These are phyloP conservation scores for Hyphodiscus hymeniophilus DNA, from an alignment of 495 filamentous ascomycete species.

Conservation along the genomic window DNA sequence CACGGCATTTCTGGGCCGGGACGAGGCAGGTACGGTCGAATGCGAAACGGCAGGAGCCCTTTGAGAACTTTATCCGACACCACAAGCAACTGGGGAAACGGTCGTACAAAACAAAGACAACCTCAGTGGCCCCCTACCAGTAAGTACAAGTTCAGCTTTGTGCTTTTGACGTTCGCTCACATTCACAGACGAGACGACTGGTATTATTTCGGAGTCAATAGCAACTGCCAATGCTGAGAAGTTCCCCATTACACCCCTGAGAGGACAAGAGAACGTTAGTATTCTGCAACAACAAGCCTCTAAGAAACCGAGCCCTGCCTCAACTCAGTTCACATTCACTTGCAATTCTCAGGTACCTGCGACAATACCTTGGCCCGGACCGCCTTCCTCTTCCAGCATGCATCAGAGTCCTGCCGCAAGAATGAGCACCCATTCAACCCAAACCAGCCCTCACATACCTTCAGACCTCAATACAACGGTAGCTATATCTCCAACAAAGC, in stretches of 20 bases:
- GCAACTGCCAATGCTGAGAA: constrained; percentile 88
- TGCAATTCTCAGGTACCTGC: constrained; percentile 55
- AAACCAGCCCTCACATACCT: constrained; percentile 50
- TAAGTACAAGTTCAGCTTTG: constrained; percentile 25
- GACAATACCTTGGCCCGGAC: constrained; percentile 36
- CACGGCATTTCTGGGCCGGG: constrained; percentile 24
- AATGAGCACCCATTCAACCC: constrained; percentile 51
- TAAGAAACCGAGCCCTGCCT: constrained; percentile 49
- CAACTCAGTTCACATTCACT: constrained; percentile 87
- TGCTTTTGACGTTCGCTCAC: constrained; percentile 3
- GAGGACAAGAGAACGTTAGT: constrained; percentile 65
- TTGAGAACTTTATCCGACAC: constrained; percentile 46
- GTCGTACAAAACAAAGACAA: constrained; percentile 34
- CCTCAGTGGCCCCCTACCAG: constrained; percentile 32
- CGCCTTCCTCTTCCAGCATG: constrained; percentile 8
- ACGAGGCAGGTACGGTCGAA: constrained; percentile 66
- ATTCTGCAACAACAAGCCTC: constrained; percentile 62
- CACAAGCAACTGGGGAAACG: constrained; percentile 43
- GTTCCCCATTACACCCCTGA: constrained; percentile 45
- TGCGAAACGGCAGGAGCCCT: constrained; percentile 56
- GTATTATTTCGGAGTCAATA: constrained; percentile 66
- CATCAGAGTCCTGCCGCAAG: constrained; percentile 15
- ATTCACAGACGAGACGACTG: constrained; percentile 42
- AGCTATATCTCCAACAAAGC: constrained; percentile 29
- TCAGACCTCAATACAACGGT: constrained; percentile 24